phyloP scores from a whole-genome alignment of 1,284 basidiomycete genomes.

The Cryptococcus jaspeensis region DNA sequence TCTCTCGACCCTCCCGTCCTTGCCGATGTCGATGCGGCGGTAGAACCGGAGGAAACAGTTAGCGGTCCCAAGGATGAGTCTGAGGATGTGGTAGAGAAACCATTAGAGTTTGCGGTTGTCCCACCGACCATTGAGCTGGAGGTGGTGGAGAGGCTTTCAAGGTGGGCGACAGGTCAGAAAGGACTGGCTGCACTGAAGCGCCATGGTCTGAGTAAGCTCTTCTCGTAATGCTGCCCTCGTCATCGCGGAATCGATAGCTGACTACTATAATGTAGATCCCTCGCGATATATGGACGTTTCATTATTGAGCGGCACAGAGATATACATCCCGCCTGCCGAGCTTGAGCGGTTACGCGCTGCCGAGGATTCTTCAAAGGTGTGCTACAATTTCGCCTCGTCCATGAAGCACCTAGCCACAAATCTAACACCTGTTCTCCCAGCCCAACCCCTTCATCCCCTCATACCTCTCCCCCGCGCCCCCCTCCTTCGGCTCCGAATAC shows the following conservation, averaged over 20 bases:
- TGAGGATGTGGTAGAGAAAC: not conserved
- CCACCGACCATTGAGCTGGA: conserved; percentile 12
- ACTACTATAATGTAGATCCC: conserved; percentile 23
- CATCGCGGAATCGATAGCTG: not conserved
- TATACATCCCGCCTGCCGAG: conserved; percentile 35
- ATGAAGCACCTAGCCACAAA: not conserved
- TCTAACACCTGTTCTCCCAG: conserved; percentile 9
- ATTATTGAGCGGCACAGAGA: conserved; percentile 39
- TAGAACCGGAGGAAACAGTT: not conserved
- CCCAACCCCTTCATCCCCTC: conserved; percentile 39
- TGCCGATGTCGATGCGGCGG: not conserved
- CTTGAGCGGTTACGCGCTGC: conserved; percentile 21
- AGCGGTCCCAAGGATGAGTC: not conserved
- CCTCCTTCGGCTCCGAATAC: conserved; percentile 35
- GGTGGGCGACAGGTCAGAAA: conserved; percentile 10
- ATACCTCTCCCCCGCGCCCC: conserved; percentile 31
- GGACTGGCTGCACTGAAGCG: not conserved
- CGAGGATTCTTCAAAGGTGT: conserved; percentile 24
- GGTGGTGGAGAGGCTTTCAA: conserved; percentile 8
- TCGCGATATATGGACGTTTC: conserved; percentile 30
- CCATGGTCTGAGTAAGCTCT: not conserved
- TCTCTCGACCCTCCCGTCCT: too few relatives aligned
- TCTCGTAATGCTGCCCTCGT: too few relatives aligned
- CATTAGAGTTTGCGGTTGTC: not conserved
- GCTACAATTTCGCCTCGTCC: too few relatives aligned